phyloP scores from a whole-genome alignment of 2,329 filamentous ascomycete genomes.

The Fusarium algeriense region DNA sequence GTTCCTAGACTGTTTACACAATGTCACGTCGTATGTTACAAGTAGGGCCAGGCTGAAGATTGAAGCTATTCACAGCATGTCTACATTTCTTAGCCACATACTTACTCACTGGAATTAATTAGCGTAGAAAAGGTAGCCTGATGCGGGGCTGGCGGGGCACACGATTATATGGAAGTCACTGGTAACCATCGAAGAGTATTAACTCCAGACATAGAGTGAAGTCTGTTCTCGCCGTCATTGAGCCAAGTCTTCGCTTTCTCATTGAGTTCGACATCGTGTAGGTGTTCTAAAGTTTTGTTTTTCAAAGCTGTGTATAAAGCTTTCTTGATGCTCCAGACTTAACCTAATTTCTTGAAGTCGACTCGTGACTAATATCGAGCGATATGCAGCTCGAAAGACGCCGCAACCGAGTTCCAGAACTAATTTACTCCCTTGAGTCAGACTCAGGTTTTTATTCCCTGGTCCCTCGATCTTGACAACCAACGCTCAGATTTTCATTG shows the following conservation, averaged over 20 bases:
- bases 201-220: conserved; percentile 9
- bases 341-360: conserved; percentile 18
- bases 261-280: not conserved
- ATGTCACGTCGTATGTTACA: not conserved
- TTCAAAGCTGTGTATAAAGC: not conserved
- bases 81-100: not conserved
- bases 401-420: conserved; percentile 4
- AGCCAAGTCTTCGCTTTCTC: not conserved
- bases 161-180: conserved; percentile 28
- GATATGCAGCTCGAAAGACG: conserved; percentile 19
- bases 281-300: not conserved
- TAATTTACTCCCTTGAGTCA: not conserved
- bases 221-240: not conserved
- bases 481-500: not conserved
- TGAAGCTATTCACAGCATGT: not conserved
- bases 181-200: conserved; percentile 9
- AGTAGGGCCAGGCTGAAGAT: not conserved
- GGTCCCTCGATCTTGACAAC: not conserved
- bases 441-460: not conserved
- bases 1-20: not conserved
- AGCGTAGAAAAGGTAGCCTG: not conserved
- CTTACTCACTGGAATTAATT: not conserved
- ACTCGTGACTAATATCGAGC: conserved; percentile 32
- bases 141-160: conserved; percentile 33
- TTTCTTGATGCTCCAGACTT: not conserved